Evolutionary conservation across 2,329 filamentous ascomycete genomes (phyloP).

Genomic region (Colletotrichum sp.): DNA sequence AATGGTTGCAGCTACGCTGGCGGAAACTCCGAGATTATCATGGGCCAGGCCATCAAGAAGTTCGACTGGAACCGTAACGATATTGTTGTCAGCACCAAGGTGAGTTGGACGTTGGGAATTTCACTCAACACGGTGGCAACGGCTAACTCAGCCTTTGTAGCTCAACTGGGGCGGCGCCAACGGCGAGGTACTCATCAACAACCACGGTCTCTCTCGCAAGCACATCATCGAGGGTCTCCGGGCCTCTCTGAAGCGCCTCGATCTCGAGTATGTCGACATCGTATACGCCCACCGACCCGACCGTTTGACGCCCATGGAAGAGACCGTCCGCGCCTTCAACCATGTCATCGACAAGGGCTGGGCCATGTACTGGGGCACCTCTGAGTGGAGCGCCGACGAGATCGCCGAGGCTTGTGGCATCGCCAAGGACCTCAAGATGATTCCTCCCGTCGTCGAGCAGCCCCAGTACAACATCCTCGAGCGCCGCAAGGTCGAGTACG

Average conservation of each 20-base stretch:
- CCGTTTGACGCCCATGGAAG: slow-evolving; percentile 71
- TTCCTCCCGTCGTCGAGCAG: slow-evolving; percentile 71
- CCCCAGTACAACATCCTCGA: slow-evolving; percentile 70
- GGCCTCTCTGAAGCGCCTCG: slow-evolving; percentile 60
- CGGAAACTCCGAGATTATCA: slow-evolving; percentile 68
- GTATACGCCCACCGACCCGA: slow-evolving; percentile 75
- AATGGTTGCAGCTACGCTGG: slow-evolving; percentile 49
- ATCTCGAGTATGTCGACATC: slow-evolving; percentile 68
- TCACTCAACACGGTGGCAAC: background rate
- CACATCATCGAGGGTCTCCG: slow-evolving; percentile 66
- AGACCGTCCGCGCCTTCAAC: slow-evolving; percentile 74
- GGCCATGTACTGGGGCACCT: slow-evolving; percentile 76
- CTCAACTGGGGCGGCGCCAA: slow-evolving; percentile 70
- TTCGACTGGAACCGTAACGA: slow-evolving; percentile 67
- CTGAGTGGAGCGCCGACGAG: slow-evolving; percentile 73
- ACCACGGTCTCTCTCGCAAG: slow-evolving; percentile 64
- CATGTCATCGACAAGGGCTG: slow-evolving; percentile 71
- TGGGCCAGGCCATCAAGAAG: slow-evolving; percentile 66
- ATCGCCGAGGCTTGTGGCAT: slow-evolving; percentile 67
- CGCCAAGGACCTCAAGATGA: slow-evolving; percentile 64
- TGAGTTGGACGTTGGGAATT: slow-evolving; percentile 24
- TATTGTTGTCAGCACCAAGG: slow-evolving; percentile 62
- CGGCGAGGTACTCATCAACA: slow-evolving; percentile 66
- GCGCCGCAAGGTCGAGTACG: slow-evolving; percentile 66
- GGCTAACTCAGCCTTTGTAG: slow-evolving; percentile 22